Evolutionary conservation across 2,329 filamentous ascomycete species (phyloP), one percentile per base, ranked within the genome.

Genomic region (Xylariales sp.): DNA sequence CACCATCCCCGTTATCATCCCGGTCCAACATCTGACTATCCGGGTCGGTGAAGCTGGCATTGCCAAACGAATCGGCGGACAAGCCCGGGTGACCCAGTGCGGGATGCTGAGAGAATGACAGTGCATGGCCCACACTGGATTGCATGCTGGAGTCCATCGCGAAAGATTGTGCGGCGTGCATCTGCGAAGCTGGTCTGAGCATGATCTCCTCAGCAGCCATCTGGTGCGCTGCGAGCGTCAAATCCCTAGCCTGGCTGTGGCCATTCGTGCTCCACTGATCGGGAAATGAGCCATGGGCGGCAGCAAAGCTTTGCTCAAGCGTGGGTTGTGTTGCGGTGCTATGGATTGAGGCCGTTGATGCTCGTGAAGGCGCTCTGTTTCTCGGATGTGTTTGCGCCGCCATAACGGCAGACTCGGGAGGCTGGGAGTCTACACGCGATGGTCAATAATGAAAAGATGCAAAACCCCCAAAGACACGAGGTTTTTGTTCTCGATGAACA

Each of bases 1-100:
- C 74, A 14, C 60, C 69, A 11, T 81, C 78, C 10, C 79, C 74
- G 30, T 71, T 69, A 19, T 76, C 74, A 31, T 81, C 77, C 33
- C 73, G 70, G 40, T 81, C 78, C 48, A 80, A 54, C 63, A 82
- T 67, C 50, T 81, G 76, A 48, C 69, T 74, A 37, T 81, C 76
- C 21, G 59, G 64, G 41, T 81, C 77, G 20, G 68, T 70, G 49
- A 78, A 81, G 55, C 70, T 78, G 43, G 63, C 61, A 46, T 70
- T 72, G 24, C 60, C 64, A 48, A 72, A 81, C 25, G 70, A 67
- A 29, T 82, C 77, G 35, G 62, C 60, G 6, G 74, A 67, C n/a
- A 79, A 57, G 13, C 73, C 69, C 46, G 78, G 76, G 14, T 74
- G 63, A 20, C 60, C 52, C 45, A 64, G 59, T 46, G 42, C 43